Evolutionary conservation across 2,329 filamentous ascomycete genomes (phyloP), one percentile per base, ranked within the genome.

Genomic region (Colletotrichum tabaci): DNA sequence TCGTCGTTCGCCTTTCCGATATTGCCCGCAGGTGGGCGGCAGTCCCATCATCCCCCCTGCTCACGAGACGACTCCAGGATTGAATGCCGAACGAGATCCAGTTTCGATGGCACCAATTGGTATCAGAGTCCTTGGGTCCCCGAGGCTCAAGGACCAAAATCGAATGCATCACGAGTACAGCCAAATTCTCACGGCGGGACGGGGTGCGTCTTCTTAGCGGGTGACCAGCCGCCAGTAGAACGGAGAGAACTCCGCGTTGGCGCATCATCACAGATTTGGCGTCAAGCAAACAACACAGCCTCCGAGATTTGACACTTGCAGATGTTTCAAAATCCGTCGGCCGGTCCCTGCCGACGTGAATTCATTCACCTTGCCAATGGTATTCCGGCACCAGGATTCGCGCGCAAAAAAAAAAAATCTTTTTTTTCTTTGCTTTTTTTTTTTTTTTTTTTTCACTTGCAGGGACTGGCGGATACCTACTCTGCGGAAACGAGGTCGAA

Each of bases 281-380:
- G 0, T 47, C 30, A 18, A 56, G n/a, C 35, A 38, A 35, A 21
- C 12, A 35, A 15, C 4, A 21, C 23, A 35, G 15, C 18, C 13
- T 26, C 40, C 23, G 23, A n/a, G 5, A 38, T 30, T 47, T 40
- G 26, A 46, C 26, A 35, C 8, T 10, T 38, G 35, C 35, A 30
- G 5, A 13, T 18, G 10, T 10, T 50, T 10, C 56, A 65, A 16
- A 15, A 10, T 18, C 9, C 26, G 2, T 56, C 56, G 49, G 56
- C 47, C 67, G 63, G 67, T 21, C n/a, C 63, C 56, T 67, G 56
- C 55, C 62, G 56, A 49, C 18, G 5, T 40, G 42, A 15, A 21
- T 15, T 50, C 26, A 21, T 15, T 50, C 26, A 16, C 40, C 40
- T n/a, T n/a, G 18, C 10, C 21, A 30, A 66, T 15, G 16, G 13